phyloP scores from a whole-genome alignment of 2,329 filamentous ascomycete species.

The Xylariaceae sp. region DNA sequence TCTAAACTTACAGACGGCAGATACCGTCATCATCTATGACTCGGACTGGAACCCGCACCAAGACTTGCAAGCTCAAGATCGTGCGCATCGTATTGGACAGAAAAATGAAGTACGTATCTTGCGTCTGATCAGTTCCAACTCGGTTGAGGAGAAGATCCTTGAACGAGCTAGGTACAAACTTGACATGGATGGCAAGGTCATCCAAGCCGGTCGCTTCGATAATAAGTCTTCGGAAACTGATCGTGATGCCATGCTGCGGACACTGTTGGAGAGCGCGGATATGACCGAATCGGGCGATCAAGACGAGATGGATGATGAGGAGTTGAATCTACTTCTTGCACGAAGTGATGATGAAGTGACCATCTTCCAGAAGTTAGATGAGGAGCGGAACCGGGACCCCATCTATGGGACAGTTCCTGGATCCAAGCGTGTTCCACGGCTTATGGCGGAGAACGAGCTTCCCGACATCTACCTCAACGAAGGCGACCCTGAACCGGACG shows the following conservation, averaged over 20 bases:
- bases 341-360: conserved; percentile 80
- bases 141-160: conserved; percentile 97
- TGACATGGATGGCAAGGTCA: conserved; percentile 99
- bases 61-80: conserved; percentile 98
- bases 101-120: conserved; percentile 99
- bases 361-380: conserved; percentile 83
- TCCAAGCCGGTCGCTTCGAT: conserved; percentile 98
- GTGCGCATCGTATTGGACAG: conserved; percentile 99
- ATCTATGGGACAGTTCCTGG: conserved; percentile 72
- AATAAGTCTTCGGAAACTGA: conserved; percentile 99
- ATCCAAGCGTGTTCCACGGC: conserved; percentile 71
- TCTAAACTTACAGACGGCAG: conserved; percentile 94
- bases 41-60: conserved; percentile 99
- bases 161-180: conserved; percentile 97
- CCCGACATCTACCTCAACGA: conserved; percentile 94
- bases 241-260: conserved; percentile 93
- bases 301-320: conserved; percentile 98
- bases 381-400: conserved; percentile 69
- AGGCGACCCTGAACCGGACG: conserved; percentile 79
- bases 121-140: conserved; percentile 93
- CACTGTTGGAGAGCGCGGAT: conserved; percentile 85
- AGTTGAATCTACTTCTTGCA: conserved; percentile 92
- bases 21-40: conserved; percentile 99
- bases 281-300: conserved; percentile 74
- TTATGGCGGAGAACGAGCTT: conserved; percentile 86